Conservation (phyloP, 768 basidiomycete genomes). For the Mycena sanguinolenta region DNA sequence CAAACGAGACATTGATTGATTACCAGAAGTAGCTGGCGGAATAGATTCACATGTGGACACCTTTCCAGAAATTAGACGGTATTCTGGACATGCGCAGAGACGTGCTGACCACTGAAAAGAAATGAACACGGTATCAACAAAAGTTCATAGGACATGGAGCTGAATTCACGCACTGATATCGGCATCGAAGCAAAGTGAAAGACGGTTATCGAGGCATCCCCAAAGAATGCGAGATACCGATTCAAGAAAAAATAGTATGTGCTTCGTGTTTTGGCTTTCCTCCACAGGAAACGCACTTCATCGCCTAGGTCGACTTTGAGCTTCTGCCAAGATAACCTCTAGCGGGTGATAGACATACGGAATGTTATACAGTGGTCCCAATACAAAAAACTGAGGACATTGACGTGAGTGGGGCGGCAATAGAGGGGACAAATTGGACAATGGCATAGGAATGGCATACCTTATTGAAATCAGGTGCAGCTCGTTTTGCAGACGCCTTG, state of each 20-base stretch:
- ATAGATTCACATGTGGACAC: constrained; percentile 19
- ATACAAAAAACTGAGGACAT: constrained; percentile 7
- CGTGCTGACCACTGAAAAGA: constrained; percentile 1
- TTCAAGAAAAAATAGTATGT: constrained; percentile 30
- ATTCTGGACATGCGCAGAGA: neutral
- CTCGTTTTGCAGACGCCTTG: constrained; percentile 20
- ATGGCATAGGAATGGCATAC: too few relatives aligned
- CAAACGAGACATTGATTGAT: constrained; percentile 24
- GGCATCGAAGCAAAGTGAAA: constrained; percentile 25
- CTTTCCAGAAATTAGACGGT: neutral
- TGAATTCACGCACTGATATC: constrained; percentile 10
- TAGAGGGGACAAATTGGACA: neutral
- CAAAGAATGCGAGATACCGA: constrained; percentile 31
- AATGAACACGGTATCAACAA: neutral
- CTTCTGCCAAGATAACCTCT: neutral
- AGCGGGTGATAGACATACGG: constrained; percentile 5
- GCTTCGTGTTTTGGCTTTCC: constrained; percentile 16
- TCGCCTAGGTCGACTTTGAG: constrained; percentile 4
- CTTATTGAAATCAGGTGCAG: constrained; percentile 21
- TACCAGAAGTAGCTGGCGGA: constrained; percentile 27
- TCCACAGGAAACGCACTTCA: constrained; percentile 25
- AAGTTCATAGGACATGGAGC: neutral
- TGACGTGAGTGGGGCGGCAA: neutral
- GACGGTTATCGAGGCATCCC: constrained; percentile 4
- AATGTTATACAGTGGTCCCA: constrained; percentile 25